Base-by-base conservation (phyloP, 2,329 filamentous ascomycete genomes). In the Hypoxylon sp. region DNA sequence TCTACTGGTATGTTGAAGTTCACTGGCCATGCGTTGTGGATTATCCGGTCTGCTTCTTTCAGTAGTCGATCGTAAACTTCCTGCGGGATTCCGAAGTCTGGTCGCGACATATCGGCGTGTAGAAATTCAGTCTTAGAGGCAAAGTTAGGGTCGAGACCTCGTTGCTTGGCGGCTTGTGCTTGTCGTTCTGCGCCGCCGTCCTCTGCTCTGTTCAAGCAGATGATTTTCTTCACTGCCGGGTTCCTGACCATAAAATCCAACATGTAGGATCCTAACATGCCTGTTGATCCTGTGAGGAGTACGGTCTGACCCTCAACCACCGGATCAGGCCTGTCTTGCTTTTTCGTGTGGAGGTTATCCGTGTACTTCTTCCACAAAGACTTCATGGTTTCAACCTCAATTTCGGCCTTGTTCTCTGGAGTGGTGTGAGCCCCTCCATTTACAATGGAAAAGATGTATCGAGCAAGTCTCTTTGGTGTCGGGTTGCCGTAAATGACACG, bases 11-110 rank as follows among this genome's bases (percentile, higher is more conserved):
- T 72, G 62, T 78, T 81, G 62, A 77, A 79, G 63, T 80, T 79
- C 66, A 83, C 81, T 0, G 75, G 76, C 76, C 78, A 82, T 5
- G 79, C 78, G 55, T 79, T 82, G 65, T 83, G 80, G 44, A 80
- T 75, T 12, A 82, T 66, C 9, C 72, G 71, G 42, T 79, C 76
- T 0, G 71, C 71, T 1, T 74, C 66, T 5, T 62, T 37, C 3
- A 75, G 63, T 0, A 80, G 61, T 1, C 69, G 61, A 29, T 68
- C 30, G 64, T 74, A 71, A 1, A 64, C 66, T 0, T 67, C 62
- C 3, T 68, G 57, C 7, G 40, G 51, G 0, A 87, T 70, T 0
- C 82, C 82, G 0, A 87, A 71, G 8, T 72, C 64, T 0, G 71
- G 65, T 9, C 74, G 70, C 0, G 75, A 72, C 11, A 78, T 71